Evolutionary conservation across 768 basidiomycete species (phyloP).

Genomic region (Grammothele lineata): DNA sequence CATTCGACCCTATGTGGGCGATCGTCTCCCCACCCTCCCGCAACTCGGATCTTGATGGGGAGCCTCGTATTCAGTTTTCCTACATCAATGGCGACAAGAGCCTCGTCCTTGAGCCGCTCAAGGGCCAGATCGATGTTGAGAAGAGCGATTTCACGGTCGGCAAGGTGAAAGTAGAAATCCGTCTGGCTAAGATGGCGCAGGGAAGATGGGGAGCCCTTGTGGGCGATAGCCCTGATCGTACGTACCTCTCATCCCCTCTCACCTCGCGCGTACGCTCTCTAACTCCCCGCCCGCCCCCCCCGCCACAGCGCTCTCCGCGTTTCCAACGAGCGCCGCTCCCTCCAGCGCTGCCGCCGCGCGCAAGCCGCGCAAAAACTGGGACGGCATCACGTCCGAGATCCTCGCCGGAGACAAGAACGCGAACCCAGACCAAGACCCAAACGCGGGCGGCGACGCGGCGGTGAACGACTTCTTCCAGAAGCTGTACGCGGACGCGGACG

Average conservation of each 20-base stretch:
- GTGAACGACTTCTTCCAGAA: slow-evolving; percentile 90
- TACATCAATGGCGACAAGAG: slow-evolving; percentile 68
- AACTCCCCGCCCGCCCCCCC: no score
- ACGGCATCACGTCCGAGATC: slow-evolving; percentile 68
- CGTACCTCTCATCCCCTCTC: slow-evolving; percentile 28
- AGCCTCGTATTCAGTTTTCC: slow-evolving; percentile 36
- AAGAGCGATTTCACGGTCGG: slow-evolving; percentile 64
- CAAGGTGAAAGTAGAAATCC: slow-evolving; percentile 86
- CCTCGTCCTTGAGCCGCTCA: slow-evolving; percentile 75
- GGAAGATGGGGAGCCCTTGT: slow-evolving; percentile 75
- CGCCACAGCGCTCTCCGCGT: slow-evolving; percentile 23
- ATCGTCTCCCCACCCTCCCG: background rate
- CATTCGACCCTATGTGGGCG: slow-evolving; percentile 2
- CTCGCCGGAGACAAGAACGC: slow-evolving; percentile 67
- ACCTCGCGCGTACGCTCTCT: no score
- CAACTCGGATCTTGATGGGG: background rate
- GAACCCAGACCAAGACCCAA: slow-evolving; percentile 73
- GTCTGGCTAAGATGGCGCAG: slow-evolving; percentile 59
- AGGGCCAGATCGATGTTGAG: slow-evolving; percentile 70
- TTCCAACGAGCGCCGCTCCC: slow-evolving; percentile 32
- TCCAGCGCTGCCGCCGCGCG: slow-evolving; percentile 24
- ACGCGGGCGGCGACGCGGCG: slow-evolving; percentile 82
- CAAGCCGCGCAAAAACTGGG: slow-evolving; percentile 82
- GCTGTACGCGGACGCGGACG: slow-evolving; percentile 86
- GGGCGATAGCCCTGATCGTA: slow-evolving; percentile 75